Evolutionary conservation across 2,329 filamentous ascomycete species (phyloP).

Genomic region (Trichoderma sp.): DNA sequence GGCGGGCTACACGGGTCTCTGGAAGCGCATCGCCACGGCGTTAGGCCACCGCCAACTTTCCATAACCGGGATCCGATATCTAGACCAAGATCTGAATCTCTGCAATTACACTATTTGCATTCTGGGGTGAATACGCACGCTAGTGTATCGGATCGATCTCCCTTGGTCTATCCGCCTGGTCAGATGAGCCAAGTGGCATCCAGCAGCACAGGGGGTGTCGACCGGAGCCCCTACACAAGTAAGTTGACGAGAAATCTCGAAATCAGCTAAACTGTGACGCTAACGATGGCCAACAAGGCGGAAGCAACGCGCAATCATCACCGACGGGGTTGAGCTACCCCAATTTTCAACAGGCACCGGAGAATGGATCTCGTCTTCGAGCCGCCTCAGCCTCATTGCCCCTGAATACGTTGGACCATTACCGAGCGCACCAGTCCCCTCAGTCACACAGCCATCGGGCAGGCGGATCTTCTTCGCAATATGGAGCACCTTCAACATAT

Average conservation of each 20-base stretch:
- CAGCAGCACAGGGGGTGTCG: slow-evolving; percentile 45
- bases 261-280: background rate
- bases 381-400: slow-evolving; percentile 49
- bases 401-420: slow-evolving; percentile 44
- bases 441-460: slow-evolving; percentile 1
- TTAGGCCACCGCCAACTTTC: slow-evolving; percentile 55
- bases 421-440: slow-evolving; percentile 31
- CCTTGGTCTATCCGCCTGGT: slow-evolving; percentile 50
- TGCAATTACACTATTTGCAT: slow-evolving; percentile 57
- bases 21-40: slow-evolving; percentile 44
- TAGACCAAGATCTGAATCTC: slow-evolving; percentile 54
- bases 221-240: slow-evolving; percentile 53
- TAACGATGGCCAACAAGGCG: background rate
- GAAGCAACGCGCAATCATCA: slow-evolving; percentile 44
- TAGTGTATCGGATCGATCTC: slow-evolving; percentile 44
- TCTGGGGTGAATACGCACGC: slow-evolving; percentile 46
- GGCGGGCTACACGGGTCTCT: slow-evolving; percentile 48
- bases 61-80: slow-evolving; percentile 57
- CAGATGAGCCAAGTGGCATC: slow-evolving; percentile 35
- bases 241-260: slow-evolving; percentile 26
- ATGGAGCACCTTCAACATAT: slow-evolving; percentile 44
- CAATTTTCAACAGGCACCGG: slow-evolving; percentile 40
- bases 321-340: slow-evolving; percentile 50
- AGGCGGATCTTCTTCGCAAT: slow-evolving; percentile 36
- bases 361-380: slow-evolving; percentile 46